These are phyloP conservation scores for Filosporella fistucella DNA, from an alignment of 495 filamentous ascomycete genomes.

Conservation along the genomic window DNA sequence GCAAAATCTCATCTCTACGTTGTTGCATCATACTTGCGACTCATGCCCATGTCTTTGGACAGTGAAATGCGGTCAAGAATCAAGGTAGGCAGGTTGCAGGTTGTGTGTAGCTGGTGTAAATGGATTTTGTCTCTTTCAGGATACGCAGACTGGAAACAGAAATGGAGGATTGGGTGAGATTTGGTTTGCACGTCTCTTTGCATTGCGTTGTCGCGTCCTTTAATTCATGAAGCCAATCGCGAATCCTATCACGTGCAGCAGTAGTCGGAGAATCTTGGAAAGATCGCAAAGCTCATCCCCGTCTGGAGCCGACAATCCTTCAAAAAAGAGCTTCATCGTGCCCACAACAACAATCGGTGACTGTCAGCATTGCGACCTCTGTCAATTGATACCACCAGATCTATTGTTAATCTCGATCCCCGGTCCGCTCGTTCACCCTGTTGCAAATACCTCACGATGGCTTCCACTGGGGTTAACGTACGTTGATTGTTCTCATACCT, in stretches of 20 bases:
- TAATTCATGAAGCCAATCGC: background rate
- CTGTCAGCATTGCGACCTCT: conserved; percentile 15
- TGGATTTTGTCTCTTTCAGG: background rate
- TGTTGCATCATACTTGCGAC: conserved; percentile 57
- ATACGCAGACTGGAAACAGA: no score
- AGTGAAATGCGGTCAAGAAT: background rate
- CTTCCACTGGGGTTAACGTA: conserved; percentile 60
- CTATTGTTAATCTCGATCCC: conserved; percentile 9
- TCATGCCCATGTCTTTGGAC: conserved; percentile 16
- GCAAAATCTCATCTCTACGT: conserved; percentile 88
- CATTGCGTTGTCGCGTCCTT: conserved; percentile 6
- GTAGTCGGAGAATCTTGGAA: conserved; percentile 5
- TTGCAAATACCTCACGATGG: conserved; percentile 34
- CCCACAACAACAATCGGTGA: conserved; percentile 21
- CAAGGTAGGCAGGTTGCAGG: background rate
- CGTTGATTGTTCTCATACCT: no score
- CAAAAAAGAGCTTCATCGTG: conserved; percentile 25
- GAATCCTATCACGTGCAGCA: conserved; percentile 7
- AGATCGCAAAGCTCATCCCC: conserved; percentile 10
- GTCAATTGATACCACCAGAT: conserved; percentile 25
- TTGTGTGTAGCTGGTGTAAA: background rate
- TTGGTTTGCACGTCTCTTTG: background rate
- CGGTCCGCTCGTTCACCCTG: conserved; percentile 14
- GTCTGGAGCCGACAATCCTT: background rate
- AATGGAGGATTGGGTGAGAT: background rate